Conservation (phyloP, 2,329 filamentous ascomycete species). For the Fusarium citri region DNA sequence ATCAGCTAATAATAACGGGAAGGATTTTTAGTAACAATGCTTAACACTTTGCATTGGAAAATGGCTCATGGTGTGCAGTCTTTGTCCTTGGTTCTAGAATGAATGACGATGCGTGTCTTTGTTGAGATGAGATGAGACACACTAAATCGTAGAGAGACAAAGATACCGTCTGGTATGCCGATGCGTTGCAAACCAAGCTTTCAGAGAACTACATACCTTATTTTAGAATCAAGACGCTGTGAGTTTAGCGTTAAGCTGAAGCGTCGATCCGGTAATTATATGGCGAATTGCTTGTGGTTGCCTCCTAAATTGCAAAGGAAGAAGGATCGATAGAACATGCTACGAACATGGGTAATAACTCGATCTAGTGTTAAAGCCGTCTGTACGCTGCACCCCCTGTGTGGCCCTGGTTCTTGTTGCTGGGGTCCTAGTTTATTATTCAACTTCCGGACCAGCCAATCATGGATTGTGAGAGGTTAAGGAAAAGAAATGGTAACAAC, state of each 20-base stretch:
- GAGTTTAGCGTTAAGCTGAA: neutral
- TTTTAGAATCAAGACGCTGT: neutral
- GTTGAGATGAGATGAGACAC: constrained; percentile 11
- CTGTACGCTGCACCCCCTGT: neutral
- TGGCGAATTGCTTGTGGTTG: neutral
- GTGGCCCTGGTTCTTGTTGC: constrained; percentile 2
- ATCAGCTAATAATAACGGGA: neutral
- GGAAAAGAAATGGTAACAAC: neutral
- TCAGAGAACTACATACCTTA: neutral
- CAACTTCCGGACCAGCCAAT: constrained; percentile 14
- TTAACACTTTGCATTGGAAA: neutral
- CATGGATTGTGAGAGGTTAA: neutral
- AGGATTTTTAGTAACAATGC: neutral
- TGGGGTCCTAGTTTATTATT: constrained; percentile 21
- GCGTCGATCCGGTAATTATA: neutral
- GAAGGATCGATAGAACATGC: constrained; percentile 21
- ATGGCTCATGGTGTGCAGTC: neutral
- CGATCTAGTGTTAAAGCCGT: constrained; percentile 19
- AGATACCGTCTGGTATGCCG: constrained; percentile 2
- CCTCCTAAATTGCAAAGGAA: constrained; percentile 5
- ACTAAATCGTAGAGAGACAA: neutral
- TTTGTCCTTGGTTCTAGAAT: constrained; percentile 7
- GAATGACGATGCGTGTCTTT: neutral
- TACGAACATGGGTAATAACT: constrained; percentile 17
- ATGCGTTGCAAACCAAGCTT: neutral